Conservation (phyloP, 495 filamentous ascomycete species). For the Beverwykella pulmonaria region DNA sequence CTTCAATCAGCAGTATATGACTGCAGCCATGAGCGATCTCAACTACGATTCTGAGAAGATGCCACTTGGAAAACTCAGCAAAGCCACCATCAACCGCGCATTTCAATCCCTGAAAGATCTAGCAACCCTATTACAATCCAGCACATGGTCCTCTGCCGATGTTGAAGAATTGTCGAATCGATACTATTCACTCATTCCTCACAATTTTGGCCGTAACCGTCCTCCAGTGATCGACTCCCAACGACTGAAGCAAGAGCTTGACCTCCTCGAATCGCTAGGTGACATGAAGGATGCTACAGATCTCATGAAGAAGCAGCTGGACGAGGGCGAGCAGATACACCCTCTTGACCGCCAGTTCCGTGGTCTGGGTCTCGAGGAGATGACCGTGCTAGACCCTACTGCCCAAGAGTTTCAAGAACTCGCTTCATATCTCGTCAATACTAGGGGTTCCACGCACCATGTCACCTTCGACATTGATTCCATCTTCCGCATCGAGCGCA, state of each 20-base stretch:
- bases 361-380: constrained; percentile 71
- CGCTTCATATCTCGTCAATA: constrained; percentile 64
- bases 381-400: constrained; percentile 64
- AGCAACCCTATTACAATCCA: constrained; percentile 62
- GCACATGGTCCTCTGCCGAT: constrained; percentile 47
- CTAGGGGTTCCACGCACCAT: constrained; percentile 63
- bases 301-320: constrained; percentile 67
- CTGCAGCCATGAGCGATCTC: constrained; percentile 64
- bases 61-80: constrained; percentile 81
- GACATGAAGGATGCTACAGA: constrained; percentile 80
- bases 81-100: constrained; percentile 68
- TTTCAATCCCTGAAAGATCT: constrained; percentile 72
- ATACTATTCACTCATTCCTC: constrained; percentile 82
- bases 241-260: constrained; percentile 71
- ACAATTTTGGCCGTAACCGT: constrained; percentile 71
- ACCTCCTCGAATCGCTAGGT: constrained; percentile 72
- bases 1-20: constrained; percentile 74
- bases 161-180: constrained; percentile 67
- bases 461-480: constrained; percentile 59
- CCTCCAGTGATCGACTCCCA: constrained; percentile 65
- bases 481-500: constrained; percentile 80
- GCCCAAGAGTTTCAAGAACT: constrained; percentile 67
- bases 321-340: constrained; percentile 55
- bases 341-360: constrained; percentile 70
- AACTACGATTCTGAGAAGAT: constrained; percentile 78